These are phyloP conservation scores for Alternaria atra DNA, from an alignment of 2,329 filamentous ascomycete species.

Conservation along the genomic window DNA sequence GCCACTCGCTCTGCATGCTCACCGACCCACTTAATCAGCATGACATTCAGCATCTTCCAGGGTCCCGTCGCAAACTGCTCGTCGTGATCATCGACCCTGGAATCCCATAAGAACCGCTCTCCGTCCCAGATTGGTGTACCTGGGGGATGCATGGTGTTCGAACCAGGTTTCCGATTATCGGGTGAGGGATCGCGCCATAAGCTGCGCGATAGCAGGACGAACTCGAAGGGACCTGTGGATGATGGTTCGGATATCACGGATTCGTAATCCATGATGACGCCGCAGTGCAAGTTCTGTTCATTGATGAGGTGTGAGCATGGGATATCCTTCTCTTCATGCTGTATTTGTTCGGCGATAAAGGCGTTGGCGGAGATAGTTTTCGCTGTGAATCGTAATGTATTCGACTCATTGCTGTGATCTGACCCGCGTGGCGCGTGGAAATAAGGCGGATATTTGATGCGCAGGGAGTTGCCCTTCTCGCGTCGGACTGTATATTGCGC, in stretches of 20 bases:
- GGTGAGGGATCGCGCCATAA: conserved; percentile 29
- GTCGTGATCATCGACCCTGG: conserved; percentile 40
- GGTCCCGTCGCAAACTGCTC: conserved; percentile 28
- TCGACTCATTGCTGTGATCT: conserved; percentile 26
- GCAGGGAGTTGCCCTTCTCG: conserved; percentile 31
- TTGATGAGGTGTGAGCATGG: conserved; percentile 40
- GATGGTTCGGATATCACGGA: conserved; percentile 28
- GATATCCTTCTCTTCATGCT: conserved; percentile 30
- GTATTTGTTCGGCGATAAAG: conserved; percentile 38
- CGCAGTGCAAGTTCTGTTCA: conserved; percentile 31
- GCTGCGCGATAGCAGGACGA: conserved; percentile 42
- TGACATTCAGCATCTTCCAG: conserved; percentile 48
- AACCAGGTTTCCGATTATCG: conserved; percentile 19
- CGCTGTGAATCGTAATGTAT: conserved; percentile 40
- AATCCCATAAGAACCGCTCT: conserved; percentile 38
- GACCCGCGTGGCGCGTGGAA: conserved; percentile 35
- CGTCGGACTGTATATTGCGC: conserved; percentile 41
- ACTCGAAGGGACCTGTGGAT: conserved; percentile 36
- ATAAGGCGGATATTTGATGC: conserved; percentile 39
- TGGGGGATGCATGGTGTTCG: conserved; percentile 39
- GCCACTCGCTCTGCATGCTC: conserved; percentile 40
- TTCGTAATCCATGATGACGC: conserved; percentile 45
- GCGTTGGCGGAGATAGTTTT: conserved; percentile 35
- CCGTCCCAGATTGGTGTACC: conserved; percentile 46
- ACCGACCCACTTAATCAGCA: conserved; percentile 44